Percentiles rank a stretch among this genome's conserved stretches.
phyloP scores from a whole-genome alignment of 805 yeast species.

The Pichia nakasei region DNA sequence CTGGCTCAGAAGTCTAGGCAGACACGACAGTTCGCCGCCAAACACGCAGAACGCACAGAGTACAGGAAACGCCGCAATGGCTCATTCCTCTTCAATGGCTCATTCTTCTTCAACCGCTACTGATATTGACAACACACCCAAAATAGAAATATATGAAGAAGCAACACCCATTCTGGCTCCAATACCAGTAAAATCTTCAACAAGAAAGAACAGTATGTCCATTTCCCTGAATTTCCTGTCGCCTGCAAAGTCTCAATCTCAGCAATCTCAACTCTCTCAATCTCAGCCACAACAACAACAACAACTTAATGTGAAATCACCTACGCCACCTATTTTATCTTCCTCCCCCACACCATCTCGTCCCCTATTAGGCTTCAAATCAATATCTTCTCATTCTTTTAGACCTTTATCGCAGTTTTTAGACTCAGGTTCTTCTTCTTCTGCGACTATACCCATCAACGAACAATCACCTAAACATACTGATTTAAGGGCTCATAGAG shows the following conservation, averaged over 20 bases:
- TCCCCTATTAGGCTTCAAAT: conserved; percentile 42
- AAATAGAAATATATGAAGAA: too few relatives aligned
- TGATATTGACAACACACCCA: background rate
- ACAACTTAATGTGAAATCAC: background rate
- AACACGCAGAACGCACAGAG: too few relatives aligned
- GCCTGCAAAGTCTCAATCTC: conserved; percentile 1
- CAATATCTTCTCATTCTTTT: conserved; percentile 40
- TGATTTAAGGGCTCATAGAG: conserved; percentile 36
- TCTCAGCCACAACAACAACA: background rate
- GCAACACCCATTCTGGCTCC: background rate
- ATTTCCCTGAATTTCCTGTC: conserved; percentile 4
- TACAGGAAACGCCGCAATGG: too few relatives aligned
- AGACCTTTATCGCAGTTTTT: conserved; percentile 25
- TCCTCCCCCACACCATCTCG: conserved; percentile 28
- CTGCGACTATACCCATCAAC: background rate
- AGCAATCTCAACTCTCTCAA: background rate
- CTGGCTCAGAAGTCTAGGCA: conserved; percentile 6
- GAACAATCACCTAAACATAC: background rate
- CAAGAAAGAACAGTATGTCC: conserved; percentile 5
- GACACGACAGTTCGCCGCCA: too few relatives aligned
- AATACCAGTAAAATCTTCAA: background rate
- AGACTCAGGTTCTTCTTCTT: conserved; percentile 17
- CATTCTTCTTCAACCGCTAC: background rate
- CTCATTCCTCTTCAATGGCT: background rate
- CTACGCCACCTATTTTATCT: conserved; percentile 2